Base-by-base conservation (phyloP, 2,329 filamentous ascomycete genomes). In the Colletotrichum abscissum region DNA sequence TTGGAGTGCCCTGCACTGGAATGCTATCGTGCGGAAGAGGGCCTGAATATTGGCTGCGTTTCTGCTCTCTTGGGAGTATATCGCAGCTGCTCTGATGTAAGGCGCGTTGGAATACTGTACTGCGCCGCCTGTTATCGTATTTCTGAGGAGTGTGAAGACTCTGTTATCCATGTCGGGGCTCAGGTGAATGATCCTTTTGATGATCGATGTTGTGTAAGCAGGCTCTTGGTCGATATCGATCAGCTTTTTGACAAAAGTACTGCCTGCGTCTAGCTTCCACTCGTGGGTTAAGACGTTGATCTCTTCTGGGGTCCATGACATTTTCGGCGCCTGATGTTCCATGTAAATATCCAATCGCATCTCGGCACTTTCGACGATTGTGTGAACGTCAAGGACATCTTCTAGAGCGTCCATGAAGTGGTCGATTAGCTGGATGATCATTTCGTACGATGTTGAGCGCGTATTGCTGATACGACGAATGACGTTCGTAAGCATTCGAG, bases 171-270 rank as follows among this genome's bases (percentile, higher is more conserved):
- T 86, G 7, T 83, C 77, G 0, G 84, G 80, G 68, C 88, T 87
- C 24, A 88, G 82, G n/a, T 84, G 81, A 55, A 93, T 81, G 46
- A 95, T 84, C 4, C 86, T 84, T 49, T 81, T 81, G 62, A 95
- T 79, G 65, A 95, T 92, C 14, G 82, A 83, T 63, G 88, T 84
- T 1, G 88, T 90, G 2, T 85, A 84, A 1, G 78, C 75, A 0
- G 82, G 80, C 67, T 90, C 91, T 77, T 92, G 89, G 74, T 92
- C 88, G 62, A 93, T 85, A 24, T 85, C 84, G 33, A 95, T 84
- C 30, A 95, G 84, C 79, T 93, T 94, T 78, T 91, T 90, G 28
- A 92, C 79, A 65, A 93, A 90, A n/a, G 91, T 82, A 74, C 88
- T 90, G 72, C 46, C 73, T n/a, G 56, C 80, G 80, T 77, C 75